Evolutionary conservation across 2,329 filamentous ascomycete genomes (phyloP).

Genomic region (Cordyceps pruinosa): DNA sequence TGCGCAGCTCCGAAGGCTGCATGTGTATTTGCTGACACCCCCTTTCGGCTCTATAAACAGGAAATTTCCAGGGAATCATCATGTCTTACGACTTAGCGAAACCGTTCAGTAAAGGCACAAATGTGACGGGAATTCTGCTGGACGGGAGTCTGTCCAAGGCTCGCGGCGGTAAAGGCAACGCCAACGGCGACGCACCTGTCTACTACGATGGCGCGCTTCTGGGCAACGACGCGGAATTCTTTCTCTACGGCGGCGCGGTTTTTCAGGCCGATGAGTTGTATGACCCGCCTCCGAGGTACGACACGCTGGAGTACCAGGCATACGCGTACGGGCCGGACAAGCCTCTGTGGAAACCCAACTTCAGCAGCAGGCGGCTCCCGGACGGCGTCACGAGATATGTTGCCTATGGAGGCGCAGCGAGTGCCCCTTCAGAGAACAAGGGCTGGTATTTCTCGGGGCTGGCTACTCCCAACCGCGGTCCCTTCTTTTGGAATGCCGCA

Average conservation of each 20-base stretch:
- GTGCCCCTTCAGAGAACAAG: slow-evolving; percentile 61
- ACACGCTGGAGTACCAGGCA: slow-evolving; percentile 43
- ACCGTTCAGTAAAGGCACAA: slow-evolving; percentile 45
- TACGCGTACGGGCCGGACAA: slow-evolving; percentile 45
- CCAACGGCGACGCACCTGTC: slow-evolving; percentile 47
- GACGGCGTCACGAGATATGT: slow-evolving; percentile 51
- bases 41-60: slow-evolving; percentile 25
- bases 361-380: slow-evolving; percentile 34
- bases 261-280: slow-evolving; percentile 28
- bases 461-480: slow-evolving; percentile 41
- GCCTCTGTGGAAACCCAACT: slow-evolving; percentile 36
- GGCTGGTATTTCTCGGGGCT: slow-evolving; percentile 67
- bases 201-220: slow-evolving; percentile 59
- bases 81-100: slow-evolving; percentile 52
- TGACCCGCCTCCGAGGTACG: slow-evolving; percentile 33
- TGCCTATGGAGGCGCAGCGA: slow-evolving; percentile 57
- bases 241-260: slow-evolving; percentile 54
- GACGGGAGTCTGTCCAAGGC: slow-evolving; percentile 39
- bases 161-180: slow-evolving; percentile 37
- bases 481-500: slow-evolving; percentile 34
- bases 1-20: background rate
- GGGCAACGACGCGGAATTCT: slow-evolving; percentile 56
- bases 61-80: slow-evolving; percentile 44
- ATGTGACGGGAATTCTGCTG: slow-evolving; percentile 46
- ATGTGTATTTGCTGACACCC: slow-evolving; percentile 5